phyloP scores from a whole-genome alignment of 1,284 basidiomycete genomes.

The Tranzscheliella williamsii region DNA sequence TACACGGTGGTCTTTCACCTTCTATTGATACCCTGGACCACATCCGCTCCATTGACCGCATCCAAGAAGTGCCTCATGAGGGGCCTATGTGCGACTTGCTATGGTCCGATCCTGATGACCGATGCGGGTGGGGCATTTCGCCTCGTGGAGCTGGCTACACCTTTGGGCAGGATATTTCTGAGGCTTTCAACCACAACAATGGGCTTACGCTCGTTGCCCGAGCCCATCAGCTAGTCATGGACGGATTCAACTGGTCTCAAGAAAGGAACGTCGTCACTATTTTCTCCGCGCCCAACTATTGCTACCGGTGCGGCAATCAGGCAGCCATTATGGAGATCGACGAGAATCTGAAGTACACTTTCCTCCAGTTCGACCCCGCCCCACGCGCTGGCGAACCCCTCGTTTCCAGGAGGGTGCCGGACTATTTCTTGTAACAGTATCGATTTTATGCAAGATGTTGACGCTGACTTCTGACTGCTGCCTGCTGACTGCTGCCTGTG shows the following conservation, averaged over 20 bases:
- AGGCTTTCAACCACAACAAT: constrained; percentile 99
- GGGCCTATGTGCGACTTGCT: constrained; percentile 98
- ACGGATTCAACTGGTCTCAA: constrained; percentile 96
- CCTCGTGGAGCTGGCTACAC: constrained; percentile 98
- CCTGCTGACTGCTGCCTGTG: too few species aligned
- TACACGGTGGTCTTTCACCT: constrained; percentile 96
- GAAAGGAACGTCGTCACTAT: constrained; percentile 99
- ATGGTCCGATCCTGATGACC: constrained; percentile 99
- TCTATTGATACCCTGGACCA: constrained; percentile 99
- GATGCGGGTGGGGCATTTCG: constrained; percentile 99
- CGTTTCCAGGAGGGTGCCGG: constrained; percentile 95
- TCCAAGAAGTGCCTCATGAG: constrained; percentile 98
- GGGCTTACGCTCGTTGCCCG: constrained; percentile 84
- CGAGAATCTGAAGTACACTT: constrained; percentile 93
- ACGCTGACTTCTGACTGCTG: too few species aligned
- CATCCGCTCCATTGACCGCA: constrained; percentile 95
- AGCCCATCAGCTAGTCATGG: constrained; percentile 78
- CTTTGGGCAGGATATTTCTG: constrained; percentile 97
- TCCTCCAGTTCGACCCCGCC: constrained; percentile 99
- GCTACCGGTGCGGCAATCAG: constrained; percentile 99
- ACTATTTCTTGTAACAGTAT: constrained; percentile 63
- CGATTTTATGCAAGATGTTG: too few species aligned
- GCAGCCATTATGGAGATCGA: constrained; percentile 99
- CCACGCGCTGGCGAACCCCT: constrained; percentile 96
- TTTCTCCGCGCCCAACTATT: constrained; percentile 87